Conservation (phyloP, 208 protist genomes). For the Trypanosoma caninum region DNA sequence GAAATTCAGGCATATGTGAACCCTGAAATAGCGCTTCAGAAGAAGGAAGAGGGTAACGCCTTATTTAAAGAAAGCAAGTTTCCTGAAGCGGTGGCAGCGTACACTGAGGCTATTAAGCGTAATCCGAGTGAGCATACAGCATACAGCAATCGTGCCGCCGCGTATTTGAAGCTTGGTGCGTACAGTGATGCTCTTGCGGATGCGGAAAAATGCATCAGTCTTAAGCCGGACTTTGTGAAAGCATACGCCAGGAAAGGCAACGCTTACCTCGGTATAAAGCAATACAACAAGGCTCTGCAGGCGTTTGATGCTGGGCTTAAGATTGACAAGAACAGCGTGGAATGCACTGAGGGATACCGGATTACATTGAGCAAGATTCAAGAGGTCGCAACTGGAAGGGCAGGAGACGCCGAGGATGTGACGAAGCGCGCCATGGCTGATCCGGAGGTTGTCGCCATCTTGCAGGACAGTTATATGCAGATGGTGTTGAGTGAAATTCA, state of each 20-base stretch:
- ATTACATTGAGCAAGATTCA: conserved; percentile 92
- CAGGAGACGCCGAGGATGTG: conserved; percentile 83
- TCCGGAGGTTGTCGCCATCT: conserved; percentile 93
- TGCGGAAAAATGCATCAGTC: conserved; percentile 93
- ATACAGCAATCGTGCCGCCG: conserved; percentile 95
- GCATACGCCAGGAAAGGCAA: conserved; percentile 88
- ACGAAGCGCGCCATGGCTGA: conserved; percentile 90
- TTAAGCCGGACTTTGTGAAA: conserved; percentile 95
- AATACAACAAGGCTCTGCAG: conserved; percentile 95
- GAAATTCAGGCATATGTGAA: conserved; percentile 92
- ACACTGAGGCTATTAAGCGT: conserved; percentile 93
- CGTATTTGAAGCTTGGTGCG: conserved; percentile 96
- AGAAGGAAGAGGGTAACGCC: conserved; percentile 94
- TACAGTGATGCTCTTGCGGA: conserved; percentile 94
- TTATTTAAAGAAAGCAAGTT: conserved; percentile 96
- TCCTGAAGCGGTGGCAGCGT: conserved; percentile 91
- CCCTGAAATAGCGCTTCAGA: conserved; percentile 84
- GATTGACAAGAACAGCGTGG: conserved; percentile 88
- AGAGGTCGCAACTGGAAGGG: conserved; percentile 83
- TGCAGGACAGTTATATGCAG: conserved; percentile 93
- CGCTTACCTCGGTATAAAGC: conserved; percentile 93
- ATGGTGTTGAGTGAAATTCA: conserved; percentile 89
- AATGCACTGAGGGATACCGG: conserved; percentile 85
- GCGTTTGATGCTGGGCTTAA: conserved; percentile 94
- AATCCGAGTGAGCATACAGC: conserved; percentile 93